Percentiles rank a stretch among this genome's conserved stretches.
phyloP scores from a whole-genome alignment of 2,329 filamentous ascomycete species.

The Fusarium sp. region DNA sequence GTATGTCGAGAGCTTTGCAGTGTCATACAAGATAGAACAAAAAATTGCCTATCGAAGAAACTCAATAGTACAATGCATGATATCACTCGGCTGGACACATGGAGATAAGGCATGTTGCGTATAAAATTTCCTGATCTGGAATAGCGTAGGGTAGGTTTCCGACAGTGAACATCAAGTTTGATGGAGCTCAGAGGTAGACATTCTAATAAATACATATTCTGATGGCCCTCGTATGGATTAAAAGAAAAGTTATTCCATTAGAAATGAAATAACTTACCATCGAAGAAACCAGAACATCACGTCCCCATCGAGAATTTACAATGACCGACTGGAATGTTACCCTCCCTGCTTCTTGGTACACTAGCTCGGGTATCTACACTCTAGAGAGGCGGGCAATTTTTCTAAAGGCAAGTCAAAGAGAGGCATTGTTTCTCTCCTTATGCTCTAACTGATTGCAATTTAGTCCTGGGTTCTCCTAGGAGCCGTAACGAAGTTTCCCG shows the following conservation, averaged over 20 bases:
- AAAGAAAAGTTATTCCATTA: rapidly evolving
- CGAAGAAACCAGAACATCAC: neutral
- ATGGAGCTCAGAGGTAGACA: rapidly evolving
- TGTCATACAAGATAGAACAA: rapidly evolving
- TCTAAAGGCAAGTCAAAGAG: neutral
- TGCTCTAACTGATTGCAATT: rapidly evolving
- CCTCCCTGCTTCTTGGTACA: neutral
- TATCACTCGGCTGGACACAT: too few species aligned
- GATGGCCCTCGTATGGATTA: rapidly evolving
- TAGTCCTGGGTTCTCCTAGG: constrained; percentile 3
- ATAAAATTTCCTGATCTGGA: neutral
- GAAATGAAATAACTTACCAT: neutral
- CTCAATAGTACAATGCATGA: too few species aligned
- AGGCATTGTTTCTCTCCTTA: rapidly evolving
- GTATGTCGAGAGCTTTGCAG: rapidly evolving
- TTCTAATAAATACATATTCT: rapidly evolving
- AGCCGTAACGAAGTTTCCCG: neutral
- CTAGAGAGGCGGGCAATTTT: neutral
- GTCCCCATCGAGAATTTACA: rapidly evolving
- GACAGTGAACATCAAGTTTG: rapidly evolving
- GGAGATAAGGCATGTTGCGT: neutral
- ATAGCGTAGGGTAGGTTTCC: neutral
- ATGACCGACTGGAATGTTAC: neutral
- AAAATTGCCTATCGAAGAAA: neutral
- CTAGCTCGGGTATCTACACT: neutral